A percentile compares a stretch with the other conserved stretches of the same genome.
Evolutionary conservation across 2,329 filamentous ascomycete genomes (phyloP).

Genomic region (Pyricularia pennisetigena): DNA sequence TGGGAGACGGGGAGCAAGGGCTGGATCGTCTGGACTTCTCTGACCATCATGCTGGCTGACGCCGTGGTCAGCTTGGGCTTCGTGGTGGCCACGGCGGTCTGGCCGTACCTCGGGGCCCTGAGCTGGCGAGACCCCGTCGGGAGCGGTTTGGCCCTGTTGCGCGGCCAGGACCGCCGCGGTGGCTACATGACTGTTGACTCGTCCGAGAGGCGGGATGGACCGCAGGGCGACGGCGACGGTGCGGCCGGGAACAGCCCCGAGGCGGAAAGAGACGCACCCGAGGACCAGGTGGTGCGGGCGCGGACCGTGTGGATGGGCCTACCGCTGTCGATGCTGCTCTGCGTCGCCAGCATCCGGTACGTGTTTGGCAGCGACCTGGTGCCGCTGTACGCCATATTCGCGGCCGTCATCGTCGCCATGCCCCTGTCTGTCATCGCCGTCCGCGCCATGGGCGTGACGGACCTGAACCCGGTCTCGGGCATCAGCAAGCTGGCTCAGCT

Average conservation of each 20-base stretch:
- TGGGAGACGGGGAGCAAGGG: slow-evolving; percentile 94
- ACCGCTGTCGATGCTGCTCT: slow-evolving; percentile 65
- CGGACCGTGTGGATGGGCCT: slow-evolving; percentile 67
- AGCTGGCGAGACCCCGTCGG: neutral
- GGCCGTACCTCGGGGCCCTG: neutral
- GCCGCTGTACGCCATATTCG: slow-evolving; percentile 63
- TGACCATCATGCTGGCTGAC: slow-evolving; percentile 95
- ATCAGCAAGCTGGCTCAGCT: slow-evolving; percentile 96
- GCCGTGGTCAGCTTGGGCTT: slow-evolving; percentile 81
- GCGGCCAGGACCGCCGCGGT: neutral
- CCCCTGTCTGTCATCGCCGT: slow-evolving; percentile 67
- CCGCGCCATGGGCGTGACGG: slow-evolving; percentile 59
- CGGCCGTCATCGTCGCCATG: slow-evolving; percentile 77
- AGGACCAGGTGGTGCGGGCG: slow-evolving; percentile 68
- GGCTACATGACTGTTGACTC: neutral
- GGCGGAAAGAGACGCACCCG: slow-evolving; percentile 68
- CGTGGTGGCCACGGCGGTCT: slow-evolving; percentile 46
- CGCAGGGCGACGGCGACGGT: neutral
- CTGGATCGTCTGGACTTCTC: slow-evolving; percentile 95
- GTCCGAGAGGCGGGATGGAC: neutral
- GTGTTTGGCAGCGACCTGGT: slow-evolving; percentile 71
- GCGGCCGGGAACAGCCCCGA: neutral
- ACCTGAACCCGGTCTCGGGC: slow-evolving; percentile 90
- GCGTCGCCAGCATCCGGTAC: slow-evolving; percentile 69
- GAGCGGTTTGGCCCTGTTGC: neutral